These are phyloP conservation scores for Pseudocercospora cruenta DNA, from an alignment of 2,329 filamentous ascomycete genomes.

Conservation along the genomic window DNA sequence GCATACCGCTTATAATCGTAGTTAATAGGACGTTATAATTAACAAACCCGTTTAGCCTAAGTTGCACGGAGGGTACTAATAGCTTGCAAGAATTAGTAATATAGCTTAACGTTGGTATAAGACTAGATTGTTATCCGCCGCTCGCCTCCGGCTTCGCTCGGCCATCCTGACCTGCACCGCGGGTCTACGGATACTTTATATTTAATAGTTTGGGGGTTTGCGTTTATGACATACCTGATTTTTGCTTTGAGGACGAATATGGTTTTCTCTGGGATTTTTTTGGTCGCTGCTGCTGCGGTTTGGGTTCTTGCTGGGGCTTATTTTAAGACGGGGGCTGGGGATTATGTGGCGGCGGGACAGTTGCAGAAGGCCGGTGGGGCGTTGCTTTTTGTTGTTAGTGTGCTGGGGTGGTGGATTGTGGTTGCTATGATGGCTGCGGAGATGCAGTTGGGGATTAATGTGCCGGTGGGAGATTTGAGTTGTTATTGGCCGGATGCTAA, in stretches of 20 bases:
- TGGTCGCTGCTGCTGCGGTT: constrained; percentile 49
- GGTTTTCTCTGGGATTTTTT: constrained; percentile 56
- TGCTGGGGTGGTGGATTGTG: constrained; percentile 58
- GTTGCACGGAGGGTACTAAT: too few relatives aligned
- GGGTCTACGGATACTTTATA: too few relatives aligned
- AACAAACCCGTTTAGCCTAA: too few relatives aligned
- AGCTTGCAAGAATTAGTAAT: too few relatives aligned
- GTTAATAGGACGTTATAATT: too few relatives aligned
- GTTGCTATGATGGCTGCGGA: constrained; percentile 59
- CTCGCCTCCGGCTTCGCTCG: too few relatives aligned
- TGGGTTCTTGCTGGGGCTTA: constrained; percentile 56
- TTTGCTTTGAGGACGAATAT: constrained; percentile 57
- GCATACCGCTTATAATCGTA: too few relatives aligned
- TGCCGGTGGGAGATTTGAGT: constrained; percentile 57
- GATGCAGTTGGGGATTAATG: constrained; percentile 53
- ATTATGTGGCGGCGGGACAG: constrained; percentile 47
- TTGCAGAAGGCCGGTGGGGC: constrained; percentile 51
- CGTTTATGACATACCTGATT: constrained; percentile 56
- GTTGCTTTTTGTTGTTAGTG: constrained; percentile 50
- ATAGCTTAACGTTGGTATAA: too few relatives aligned
- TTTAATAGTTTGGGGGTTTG: constrained; percentile 58
- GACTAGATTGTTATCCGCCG: too few relatives aligned
- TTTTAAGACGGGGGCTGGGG: constrained; percentile 51
- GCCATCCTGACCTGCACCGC: too few relatives aligned
- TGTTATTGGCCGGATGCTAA: constrained; percentile 49